Evolutionary conservation across 139 green algal species (phyloP), one percentile per base, ranked within the genome.

Genomic region (Coelastrella sp.): DNA sequence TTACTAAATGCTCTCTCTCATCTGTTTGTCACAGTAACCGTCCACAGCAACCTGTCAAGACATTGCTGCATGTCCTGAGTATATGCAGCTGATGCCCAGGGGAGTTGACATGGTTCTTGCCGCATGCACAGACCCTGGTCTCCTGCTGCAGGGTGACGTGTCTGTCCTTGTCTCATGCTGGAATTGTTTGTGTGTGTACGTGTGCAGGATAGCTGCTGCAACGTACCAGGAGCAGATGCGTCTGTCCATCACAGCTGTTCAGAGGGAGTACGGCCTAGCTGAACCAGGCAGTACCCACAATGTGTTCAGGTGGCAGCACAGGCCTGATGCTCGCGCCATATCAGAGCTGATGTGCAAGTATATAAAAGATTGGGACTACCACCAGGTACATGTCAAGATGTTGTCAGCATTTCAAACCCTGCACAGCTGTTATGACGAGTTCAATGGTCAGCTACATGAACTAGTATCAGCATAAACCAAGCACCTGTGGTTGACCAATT

Each of bases 321-420:
- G 91, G 4, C 92, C 92, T 32, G 79, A 89, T 45, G 85, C 87
- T 25, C 21, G 38, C 3, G 53, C 50, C 4, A 74, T 92, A 32
- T 64, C 68, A 37, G 43, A 50, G 35, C 45, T 89, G 62, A 81
- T 91, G 87, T 83, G 48, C 51, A 68, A 51, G 41, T 88, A 81
- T 72, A 86, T 86, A 35, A 73, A 91, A 71, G 30, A 81, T 3
- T 94, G 91, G 91, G 83, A 87, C 63, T 59, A 87, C 40, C 6
- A 69, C 2, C 77, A 85, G 77, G 83, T 88, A 74, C 7, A 59
- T 1, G 11, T 57, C 11, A 13, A 13, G 15, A 0, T 53, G 45
- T 53, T 21, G 11, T 8, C 45, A 53, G 11, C 45, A 53, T 21
- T 21, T 53, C 45, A 53, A 53, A 53, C 45, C 45, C 8, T 53